Evolutionary conservation across 179 eudicot species (phyloP).

Genomic region (Silene vulgaris): DNA sequence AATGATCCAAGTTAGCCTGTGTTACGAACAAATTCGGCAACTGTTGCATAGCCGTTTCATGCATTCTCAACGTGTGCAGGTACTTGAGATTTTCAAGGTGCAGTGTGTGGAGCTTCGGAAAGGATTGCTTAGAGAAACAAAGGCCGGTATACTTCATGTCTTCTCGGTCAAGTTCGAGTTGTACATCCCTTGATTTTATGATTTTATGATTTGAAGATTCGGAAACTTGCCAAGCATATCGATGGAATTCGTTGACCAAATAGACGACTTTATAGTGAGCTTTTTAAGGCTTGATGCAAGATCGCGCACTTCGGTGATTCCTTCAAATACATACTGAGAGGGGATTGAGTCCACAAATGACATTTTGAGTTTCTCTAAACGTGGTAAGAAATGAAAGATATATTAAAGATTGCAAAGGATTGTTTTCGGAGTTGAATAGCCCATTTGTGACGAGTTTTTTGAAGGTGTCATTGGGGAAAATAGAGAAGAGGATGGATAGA

Average conservation of each 20-base stretch:
- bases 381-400: background rate
- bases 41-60: background rate
- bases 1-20: background rate
- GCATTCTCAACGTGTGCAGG: background rate
- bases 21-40: background rate
- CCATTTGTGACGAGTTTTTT: background rate
- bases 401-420: background rate
- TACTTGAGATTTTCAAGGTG: background rate
- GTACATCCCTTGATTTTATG: too few relatives aligned
- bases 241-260: too few relatives aligned
- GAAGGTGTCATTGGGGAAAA: background rate
- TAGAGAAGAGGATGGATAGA: background rate
- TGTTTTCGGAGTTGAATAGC: background rate
- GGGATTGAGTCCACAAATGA: too few relatives aligned
- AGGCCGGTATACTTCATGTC: too few relatives aligned
- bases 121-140: background rate
- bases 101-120: background rate
- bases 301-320: too few relatives aligned
- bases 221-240: too few relatives aligned
- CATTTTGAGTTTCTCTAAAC: too few relatives aligned
- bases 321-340: too few relatives aligned
- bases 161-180: too few relatives aligned
- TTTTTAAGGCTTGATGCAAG: too few relatives aligned
- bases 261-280: too few relatives aligned
- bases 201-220: too few relatives aligned